Evolutionary conservation across 495 filamentous ascomycete species (phyloP).

Genomic region (Xylaria castorea): DNA sequence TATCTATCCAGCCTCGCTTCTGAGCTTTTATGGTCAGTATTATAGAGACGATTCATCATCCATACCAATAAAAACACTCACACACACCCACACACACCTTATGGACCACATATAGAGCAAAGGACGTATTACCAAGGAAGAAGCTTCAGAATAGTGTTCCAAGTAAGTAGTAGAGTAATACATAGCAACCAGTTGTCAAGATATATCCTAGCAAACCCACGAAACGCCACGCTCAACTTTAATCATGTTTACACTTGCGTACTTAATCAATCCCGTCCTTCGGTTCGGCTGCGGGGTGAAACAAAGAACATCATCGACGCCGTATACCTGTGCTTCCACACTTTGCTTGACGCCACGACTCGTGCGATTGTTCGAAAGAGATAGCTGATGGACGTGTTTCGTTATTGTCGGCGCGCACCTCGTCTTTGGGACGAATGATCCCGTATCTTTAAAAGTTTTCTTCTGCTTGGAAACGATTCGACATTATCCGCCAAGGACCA

Average conservation of each 20-base stretch:
- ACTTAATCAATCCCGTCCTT: too few relatives aligned
- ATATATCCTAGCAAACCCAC: conserved; percentile 17
- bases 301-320: conserved; percentile 1
- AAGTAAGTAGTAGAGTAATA: conserved; percentile 1
- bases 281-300: not conserved
- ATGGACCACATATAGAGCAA: not conserved
- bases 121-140: not conserved
- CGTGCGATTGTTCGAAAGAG: not conserved
- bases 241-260: conserved; percentile 4
- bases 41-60: not conserved
- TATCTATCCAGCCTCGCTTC: not conserved
- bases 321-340: not conserved
- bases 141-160: not conserved
- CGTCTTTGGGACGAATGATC: not conserved
- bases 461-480: not conserved
- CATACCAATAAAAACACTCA: not conserved
- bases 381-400: not conserved
- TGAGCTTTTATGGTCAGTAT: not conserved
- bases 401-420: not conserved
- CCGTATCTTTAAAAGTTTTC: not conserved
- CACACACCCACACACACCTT: not conserved
- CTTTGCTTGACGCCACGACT: not conserved
- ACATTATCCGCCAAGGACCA: not conserved
- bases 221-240: conserved; percentile 17
- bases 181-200: not conserved